These are phyloP conservation scores for Polyporus arcularius DNA, from an alignment of 768 basidiomycete species.

Conservation along the genomic window DNA sequence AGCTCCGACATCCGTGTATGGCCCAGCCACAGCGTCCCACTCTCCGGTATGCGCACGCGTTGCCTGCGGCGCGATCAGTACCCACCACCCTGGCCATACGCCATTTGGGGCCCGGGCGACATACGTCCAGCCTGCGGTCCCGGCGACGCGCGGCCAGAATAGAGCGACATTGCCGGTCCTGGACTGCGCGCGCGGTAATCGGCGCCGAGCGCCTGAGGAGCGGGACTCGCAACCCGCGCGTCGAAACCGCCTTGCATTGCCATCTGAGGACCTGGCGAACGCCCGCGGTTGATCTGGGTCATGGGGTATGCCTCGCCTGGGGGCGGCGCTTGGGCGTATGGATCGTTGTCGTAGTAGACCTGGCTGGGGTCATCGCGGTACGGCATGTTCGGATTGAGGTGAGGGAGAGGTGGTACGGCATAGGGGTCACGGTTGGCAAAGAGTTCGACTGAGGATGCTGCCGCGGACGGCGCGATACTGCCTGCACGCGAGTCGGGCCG, in stretches of 20 bases:
- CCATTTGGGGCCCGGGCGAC: conserved; percentile 50
- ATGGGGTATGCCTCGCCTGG: conserved; percentile 73
- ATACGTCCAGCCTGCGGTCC: conserved; percentile 33
- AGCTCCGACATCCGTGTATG: conserved; percentile 11
- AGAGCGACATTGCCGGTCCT: conserved; percentile 12
- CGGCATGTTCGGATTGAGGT: conserved; percentile 71
- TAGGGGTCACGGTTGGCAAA: conserved; percentile 63
- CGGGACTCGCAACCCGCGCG: conserved; percentile 15
- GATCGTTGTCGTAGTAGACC: conserved; percentile 64
- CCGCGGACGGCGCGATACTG: conserved; percentile 46
- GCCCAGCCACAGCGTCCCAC: conserved; percentile 22
- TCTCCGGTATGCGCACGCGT: neutral
- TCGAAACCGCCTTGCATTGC: conserved; percentile 11
- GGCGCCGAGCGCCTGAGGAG: conserved; percentile 7
- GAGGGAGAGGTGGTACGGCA: conserved; percentile 80
- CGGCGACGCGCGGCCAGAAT: conserved; percentile 16
- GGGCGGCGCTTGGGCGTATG: conserved; percentile 77
- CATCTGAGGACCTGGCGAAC: conserved; percentile 28
- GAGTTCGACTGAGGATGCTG: conserved; percentile 44
- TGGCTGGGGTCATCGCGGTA: conserved; percentile 71
- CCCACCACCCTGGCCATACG: conserved; percentile 36
- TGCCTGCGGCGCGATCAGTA: conserved; percentile 11
- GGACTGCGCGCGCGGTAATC: conserved; percentile 21
- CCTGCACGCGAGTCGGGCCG: conserved; percentile 47
- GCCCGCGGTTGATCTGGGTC: conserved; percentile 52